Conservation (phyloP, 768 basidiomycete genomes). For the Tricholoma saponaceum region DNA sequence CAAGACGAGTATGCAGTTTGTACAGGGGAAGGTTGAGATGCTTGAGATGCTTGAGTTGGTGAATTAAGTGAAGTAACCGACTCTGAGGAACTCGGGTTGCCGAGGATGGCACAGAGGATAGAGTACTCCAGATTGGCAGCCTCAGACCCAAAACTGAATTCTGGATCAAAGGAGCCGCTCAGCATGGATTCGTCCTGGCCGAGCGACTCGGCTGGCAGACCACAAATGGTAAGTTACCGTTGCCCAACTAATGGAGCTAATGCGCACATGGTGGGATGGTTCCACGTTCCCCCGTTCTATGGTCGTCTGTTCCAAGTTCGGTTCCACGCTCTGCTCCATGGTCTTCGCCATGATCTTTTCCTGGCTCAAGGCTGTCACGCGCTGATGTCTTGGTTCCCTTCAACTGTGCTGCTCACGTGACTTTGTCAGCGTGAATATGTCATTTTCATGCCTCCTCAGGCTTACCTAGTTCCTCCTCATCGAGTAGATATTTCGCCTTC, state of each 20-base stretch:
- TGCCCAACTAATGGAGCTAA: neutral
- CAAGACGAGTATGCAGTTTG: conserved; percentile 36
- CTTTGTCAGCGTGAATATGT: conserved; percentile 21
- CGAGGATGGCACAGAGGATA: conserved; percentile 88
- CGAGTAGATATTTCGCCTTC: conserved; percentile 95
- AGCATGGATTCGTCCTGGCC: conserved; percentile 57
- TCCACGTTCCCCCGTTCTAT: neutral
- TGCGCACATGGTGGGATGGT: conserved; percentile 32
- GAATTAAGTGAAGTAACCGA: conserved; percentile 40
- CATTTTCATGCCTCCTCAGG: conserved; percentile 13
- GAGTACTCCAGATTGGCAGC: conserved; percentile 94
- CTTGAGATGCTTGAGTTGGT: conserved; percentile 19
- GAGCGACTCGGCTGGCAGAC: conserved; percentile 43
- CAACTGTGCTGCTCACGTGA: conserved; percentile 47
- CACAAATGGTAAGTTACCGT: conserved; percentile 10
- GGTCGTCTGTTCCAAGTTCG: neutral
- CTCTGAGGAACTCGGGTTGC: conserved; percentile 61
- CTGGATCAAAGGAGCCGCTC: conserved; percentile 56
- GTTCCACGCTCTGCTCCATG: neutral
- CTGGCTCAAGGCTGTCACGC: conserved; percentile 31
- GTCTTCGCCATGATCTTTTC: neutral
- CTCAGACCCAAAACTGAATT: conserved; percentile 75
- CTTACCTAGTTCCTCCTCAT: conserved; percentile 88
- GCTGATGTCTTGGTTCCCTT: conserved; percentile 43
- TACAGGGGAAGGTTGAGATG: neutral